Conservation (phyloP, 164 flowering plant species). For the Macadamia tetraphylla region DNA sequence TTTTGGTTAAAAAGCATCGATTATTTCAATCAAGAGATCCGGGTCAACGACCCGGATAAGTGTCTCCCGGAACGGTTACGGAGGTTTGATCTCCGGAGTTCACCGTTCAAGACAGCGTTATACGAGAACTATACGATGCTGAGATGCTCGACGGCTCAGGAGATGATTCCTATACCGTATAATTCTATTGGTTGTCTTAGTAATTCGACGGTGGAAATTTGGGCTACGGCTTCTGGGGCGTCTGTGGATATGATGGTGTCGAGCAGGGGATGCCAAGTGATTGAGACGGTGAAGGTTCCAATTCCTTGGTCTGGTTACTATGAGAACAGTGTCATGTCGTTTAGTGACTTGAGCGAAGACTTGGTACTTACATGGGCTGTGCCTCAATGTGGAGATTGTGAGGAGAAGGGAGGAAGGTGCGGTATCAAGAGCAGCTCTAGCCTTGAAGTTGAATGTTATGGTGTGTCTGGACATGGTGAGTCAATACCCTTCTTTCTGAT, state of each 20-base stretch:
- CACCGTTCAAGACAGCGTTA: constrained; percentile 34
- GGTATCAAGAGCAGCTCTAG: constrained; percentile 14
- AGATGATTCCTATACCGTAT: constrained; percentile 9
- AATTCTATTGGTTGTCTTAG: constrained; percentile 39
- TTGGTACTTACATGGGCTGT: constrained; percentile 25
- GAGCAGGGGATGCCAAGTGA: constrained; percentile 16
- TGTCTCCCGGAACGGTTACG: constrained; percentile 47
- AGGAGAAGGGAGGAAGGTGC: constrained; percentile 26
- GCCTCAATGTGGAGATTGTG: constrained; percentile 37
- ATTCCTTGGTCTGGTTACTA: constrained; percentile 15
- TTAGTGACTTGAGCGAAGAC: constrained; percentile 13
- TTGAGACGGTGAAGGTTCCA: constrained; percentile 30
- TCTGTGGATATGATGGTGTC: constrained; percentile 7
- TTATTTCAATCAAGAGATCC: constrained; percentile 32
- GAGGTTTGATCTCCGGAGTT: constrained; percentile 30
- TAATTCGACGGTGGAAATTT: constrained; percentile 24
- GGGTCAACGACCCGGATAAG: constrained; percentile 33
- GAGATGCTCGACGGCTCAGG: constrained; percentile 32
- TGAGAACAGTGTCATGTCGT: constrained; percentile 5
- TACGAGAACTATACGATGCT: constrained; percentile 35
- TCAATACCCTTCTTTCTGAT: neutral
- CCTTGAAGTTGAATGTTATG: constrained; percentile 21
- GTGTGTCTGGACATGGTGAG: constrained; percentile 10
- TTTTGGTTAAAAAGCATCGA: constrained; percentile 38
- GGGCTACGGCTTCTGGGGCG: constrained; percentile 30